Conservation (phyloP, 306 rosid genomes). For the Quercus suber region DNA sequence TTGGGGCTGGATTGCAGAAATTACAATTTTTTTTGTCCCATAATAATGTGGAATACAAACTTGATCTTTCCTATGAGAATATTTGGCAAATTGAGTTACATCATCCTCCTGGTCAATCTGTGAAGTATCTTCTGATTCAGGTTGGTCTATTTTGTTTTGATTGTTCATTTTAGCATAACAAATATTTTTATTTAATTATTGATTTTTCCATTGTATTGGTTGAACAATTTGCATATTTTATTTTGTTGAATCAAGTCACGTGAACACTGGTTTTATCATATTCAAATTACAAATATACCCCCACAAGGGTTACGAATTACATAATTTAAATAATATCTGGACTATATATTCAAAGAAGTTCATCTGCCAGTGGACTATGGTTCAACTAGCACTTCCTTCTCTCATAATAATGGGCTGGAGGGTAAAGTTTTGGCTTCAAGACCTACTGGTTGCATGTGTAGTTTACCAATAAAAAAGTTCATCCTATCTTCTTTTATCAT, state of each 20-base stretch:
- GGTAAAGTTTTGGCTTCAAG: too few relatives aligned
- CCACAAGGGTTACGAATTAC: too few relatives aligned
- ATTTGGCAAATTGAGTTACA: conserved; percentile 62
- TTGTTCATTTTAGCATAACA: background rate
- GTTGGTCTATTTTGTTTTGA: conserved; percentile 24
- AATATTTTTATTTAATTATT: background rate
- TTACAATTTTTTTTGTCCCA: conserved; percentile 34
- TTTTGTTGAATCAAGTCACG: background rate
- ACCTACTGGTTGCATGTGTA: too few relatives aligned
- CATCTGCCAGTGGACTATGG: too few relatives aligned
- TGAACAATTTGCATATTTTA: background rate
- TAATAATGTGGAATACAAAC: conserved; percentile 31
- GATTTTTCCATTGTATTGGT: background rate
- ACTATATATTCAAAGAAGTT: too few relatives aligned
- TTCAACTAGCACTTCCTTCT: too few relatives aligned
- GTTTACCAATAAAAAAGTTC: background rate
- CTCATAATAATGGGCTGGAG: too few relatives aligned
- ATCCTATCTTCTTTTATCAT: background rate
- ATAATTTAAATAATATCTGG: too few relatives aligned
- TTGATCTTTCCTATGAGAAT: conserved; percentile 60
- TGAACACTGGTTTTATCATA: too few relatives aligned
- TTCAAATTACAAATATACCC: too few relatives aligned
- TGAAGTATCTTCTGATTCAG: conserved; percentile 69
- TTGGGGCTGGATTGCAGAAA: conserved; percentile 46
- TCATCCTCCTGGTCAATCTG: conserved; percentile 34